Percentiles rank a stretch among this genome's conserved stretches.
phyloP scores from a whole-genome alignment of 305 asterid genomes.

The Salvia sclarea region DNA sequence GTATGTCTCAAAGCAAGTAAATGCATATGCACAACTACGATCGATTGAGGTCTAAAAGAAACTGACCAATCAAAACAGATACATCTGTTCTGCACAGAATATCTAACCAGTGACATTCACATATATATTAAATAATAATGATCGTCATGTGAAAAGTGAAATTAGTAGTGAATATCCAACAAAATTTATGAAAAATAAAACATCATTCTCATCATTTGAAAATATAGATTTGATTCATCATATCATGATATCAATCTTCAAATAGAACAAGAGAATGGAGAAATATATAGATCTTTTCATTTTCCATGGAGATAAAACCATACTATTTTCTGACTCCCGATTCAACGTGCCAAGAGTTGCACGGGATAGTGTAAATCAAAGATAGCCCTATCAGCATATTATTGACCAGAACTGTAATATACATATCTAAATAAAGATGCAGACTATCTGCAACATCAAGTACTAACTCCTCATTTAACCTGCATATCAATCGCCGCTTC shows the following conservation, averaged over 20 bases:
- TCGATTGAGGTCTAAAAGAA: background rate
- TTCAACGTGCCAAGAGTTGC: background rate
- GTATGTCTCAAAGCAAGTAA: background rate
- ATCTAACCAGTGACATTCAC: background rate
- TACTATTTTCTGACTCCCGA: conserved; percentile 9
- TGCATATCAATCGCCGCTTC: conserved; percentile 6
- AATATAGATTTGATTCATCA: background rate
- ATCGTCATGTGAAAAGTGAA: background rate
- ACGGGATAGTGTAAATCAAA: background rate
- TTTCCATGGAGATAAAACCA: background rate
- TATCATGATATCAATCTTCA: background rate
- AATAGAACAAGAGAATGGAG: background rate
- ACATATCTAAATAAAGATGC: conserved; percentile 23
- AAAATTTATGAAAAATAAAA: background rate
- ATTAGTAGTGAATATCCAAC: background rate
- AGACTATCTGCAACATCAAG: background rate
- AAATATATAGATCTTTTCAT: background rate
- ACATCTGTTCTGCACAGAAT: background rate
- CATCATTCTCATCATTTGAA: background rate
- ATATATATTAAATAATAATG: background rate
- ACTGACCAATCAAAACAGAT: background rate
- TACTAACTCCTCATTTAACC: background rate
- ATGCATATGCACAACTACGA: background rate
- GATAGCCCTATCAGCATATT: too few relatives aligned
- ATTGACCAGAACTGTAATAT: background rate